Evolutionary conservation across 352 stramenopile genomes (phyloP), one percentile per base, ranked within the genome.

Genomic region (Thraustochytrium sp.): DNA sequence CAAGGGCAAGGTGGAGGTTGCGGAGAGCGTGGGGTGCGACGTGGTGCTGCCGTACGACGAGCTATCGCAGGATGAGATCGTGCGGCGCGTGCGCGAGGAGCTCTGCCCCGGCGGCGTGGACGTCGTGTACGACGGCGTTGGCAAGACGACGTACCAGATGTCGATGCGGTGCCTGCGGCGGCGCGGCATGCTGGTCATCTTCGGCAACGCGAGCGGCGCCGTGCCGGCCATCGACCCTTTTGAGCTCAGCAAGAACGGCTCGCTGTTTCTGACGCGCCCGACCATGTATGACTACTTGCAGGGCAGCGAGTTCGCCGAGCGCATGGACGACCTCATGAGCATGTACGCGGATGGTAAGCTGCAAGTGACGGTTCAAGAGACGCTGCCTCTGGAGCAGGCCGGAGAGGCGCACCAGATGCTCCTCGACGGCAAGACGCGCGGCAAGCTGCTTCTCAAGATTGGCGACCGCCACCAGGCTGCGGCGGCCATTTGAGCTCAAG

Each of bases 151-250:
- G 18, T 54, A 90, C 16, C 86, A 92, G 51, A 91, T 91, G 76
- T 91, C 89, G 38, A 56, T 92, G 55, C 85, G 86, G 34, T 91
- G 82, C 26, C 85, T 93, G 53, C 87, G 87, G 11, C 86, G 85
- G 51, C 85, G 89, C 53, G 90, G 90, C 62, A 92, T 91, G 63
- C 90, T 91, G 77, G 84, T 93, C 38, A 91, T 87, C 11, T 93
- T 92, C 84, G 90, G 90, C 55, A 93, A 93, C 86, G 90, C 90
- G 5, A 91, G 86, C 37, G 90, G 90, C 56, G 89, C 89, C 46
- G 89, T 92, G 31, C 89, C 89, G 48, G 87, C 89, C 26, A 91
- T 92, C 82, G 89, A 89, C 51, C 87, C 92, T 2, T 82, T 93
- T 9, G 85, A 88, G 56, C 86, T 92, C 84, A 92, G 90, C 75